phyloP scores from a whole-genome alignment of 1,284 basidiomycete species.

The Trametes pubescens region DNA sequence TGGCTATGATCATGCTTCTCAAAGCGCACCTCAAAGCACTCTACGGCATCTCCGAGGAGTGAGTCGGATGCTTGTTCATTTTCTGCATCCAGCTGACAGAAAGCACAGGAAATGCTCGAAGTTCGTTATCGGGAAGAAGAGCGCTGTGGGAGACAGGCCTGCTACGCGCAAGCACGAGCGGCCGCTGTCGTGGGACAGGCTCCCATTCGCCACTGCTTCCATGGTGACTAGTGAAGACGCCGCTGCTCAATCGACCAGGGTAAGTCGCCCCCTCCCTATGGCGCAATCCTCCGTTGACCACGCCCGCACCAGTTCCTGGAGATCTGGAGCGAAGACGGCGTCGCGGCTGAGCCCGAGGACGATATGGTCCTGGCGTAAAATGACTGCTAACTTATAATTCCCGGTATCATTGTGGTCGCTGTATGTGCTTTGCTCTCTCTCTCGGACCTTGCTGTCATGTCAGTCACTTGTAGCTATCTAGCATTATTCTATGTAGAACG shows the following conservation, averaged over 20 bases:
- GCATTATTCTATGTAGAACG: slow-evolving; percentile 19
- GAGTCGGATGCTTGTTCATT: slow-evolving; percentile 39
- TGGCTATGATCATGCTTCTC: slow-evolving; percentile 84
- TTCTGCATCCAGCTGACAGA: not conserved
- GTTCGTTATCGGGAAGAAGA: slow-evolving; percentile 87
- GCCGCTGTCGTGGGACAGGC: slow-evolving; percentile 73
- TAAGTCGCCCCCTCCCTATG: slow-evolving; percentile 44
- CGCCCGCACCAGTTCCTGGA: slow-evolving; percentile 65
- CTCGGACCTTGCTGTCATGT: slow-evolving; percentile 22
- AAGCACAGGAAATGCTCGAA: slow-evolving; percentile 83
- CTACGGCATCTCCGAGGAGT: slow-evolving; percentile 91
- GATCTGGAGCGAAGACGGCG: slow-evolving; percentile 84
- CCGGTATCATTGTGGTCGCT: slow-evolving; percentile 5
- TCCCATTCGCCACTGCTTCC: slow-evolving; percentile 68
- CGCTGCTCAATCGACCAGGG: slow-evolving; percentile 62
- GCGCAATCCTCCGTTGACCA: not conserved
- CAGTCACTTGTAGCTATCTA: slow-evolving; percentile 23
- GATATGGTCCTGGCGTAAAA: slow-evolving; percentile 29
- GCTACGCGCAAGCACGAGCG: slow-evolving; percentile 68
- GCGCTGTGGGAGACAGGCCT: slow-evolving; percentile 83
- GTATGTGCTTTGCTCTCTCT: slow-evolving; percentile 19
- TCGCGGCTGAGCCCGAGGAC: slow-evolving; percentile 75
- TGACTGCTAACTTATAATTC: slow-evolving; percentile 16
- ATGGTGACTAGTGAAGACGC: slow-evolving; percentile 68
- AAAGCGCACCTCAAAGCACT: slow-evolving; percentile 84